These are phyloP conservation scores for Botryotinia convoluta DNA, from an alignment of 2,329 filamentous ascomycete genomes.

Conservation along the genomic window DNA sequence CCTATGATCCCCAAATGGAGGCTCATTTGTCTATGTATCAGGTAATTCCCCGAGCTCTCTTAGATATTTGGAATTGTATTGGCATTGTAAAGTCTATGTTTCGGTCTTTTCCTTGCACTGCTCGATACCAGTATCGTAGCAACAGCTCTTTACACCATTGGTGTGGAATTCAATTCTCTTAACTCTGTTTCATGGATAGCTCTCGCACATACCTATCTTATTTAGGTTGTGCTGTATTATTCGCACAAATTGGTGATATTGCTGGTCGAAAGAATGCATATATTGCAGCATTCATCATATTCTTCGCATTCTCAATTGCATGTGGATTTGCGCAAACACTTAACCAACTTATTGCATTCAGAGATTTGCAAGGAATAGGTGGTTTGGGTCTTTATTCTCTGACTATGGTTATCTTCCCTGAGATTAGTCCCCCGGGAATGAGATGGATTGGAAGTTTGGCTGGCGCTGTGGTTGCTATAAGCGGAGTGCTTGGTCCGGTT, in stretches of 20 bases:
- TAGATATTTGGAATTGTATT: background rate
- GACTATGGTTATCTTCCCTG: slow-evolving; percentile 41
- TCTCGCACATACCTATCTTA: slow-evolving; percentile 48
- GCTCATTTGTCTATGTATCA: background rate
- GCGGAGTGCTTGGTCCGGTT: slow-evolving; percentile 31
- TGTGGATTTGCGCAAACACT: slow-evolving; percentile 49
- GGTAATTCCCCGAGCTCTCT: background rate
- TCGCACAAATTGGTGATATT: slow-evolving; percentile 47
- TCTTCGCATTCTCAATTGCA: slow-evolving; percentile 55
- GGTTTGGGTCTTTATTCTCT: slow-evolving; percentile 42
- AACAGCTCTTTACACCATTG: slow-evolving; percentile 55
- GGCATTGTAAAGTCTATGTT: slow-evolving; percentile 43
- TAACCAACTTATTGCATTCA: slow-evolving; percentile 41
- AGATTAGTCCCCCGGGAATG: slow-evolving; percentile 45
- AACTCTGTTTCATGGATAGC: slow-evolving; percentile 53
- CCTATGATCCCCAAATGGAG: background rate
- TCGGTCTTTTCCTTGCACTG: slow-evolving; percentile 58
- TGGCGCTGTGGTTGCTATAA: slow-evolving; percentile 41
- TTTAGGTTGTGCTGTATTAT: slow-evolving; percentile 51
- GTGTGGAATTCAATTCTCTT: slow-evolving; percentile 48
- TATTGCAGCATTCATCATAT: slow-evolving; percentile 47
- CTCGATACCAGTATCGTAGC: slow-evolving; percentile 61
- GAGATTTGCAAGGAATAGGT: slow-evolving; percentile 38
- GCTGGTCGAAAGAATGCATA: slow-evolving; percentile 19
- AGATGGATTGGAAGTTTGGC: slow-evolving; percentile 48